These are phyloP conservation scores for Kluyveromyces nonfermentans DNA, from an alignment of 805 yeast genomes.

Conservation along the genomic window DNA sequence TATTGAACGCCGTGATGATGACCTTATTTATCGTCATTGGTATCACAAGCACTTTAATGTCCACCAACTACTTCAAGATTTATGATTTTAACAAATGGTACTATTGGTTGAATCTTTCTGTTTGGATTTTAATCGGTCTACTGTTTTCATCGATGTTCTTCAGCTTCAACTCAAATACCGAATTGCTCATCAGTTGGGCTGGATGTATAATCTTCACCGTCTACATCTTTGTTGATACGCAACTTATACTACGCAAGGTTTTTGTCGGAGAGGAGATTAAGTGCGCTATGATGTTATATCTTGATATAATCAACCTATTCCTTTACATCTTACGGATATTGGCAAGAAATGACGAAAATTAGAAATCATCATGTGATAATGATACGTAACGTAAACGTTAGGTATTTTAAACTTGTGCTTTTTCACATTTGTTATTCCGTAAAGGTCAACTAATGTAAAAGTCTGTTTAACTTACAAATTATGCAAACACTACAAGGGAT, in stretches of 20 bases:
- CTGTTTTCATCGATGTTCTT: conserved; percentile 58
- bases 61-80: conserved; percentile 32
- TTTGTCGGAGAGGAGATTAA: conserved; percentile 81
- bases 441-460: background rate
- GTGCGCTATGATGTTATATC: conserved; percentile 67
- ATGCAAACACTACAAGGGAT: background rate
- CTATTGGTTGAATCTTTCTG: conserved; percentile 37
- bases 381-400: no score
- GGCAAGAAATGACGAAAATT: conserved; percentile 23
- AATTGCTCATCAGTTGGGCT: conserved; percentile 55
- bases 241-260: conserved; percentile 59
- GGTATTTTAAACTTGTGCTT: no score
- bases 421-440: no score
- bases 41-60: conserved; percentile 64
- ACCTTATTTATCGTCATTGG: conserved; percentile 69
- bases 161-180: conserved; percentile 47
- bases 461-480: no score
- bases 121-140: conserved; percentile 63
- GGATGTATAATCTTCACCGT: conserved; percentile 70
- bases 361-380: no score
- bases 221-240: conserved; percentile 75
- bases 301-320: conserved; percentile 78
- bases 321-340: conserved; percentile 63
- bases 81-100: conserved; percentile 10
- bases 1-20: conserved; percentile 60